Base-by-base conservation (phyloP, 495 filamentous ascomycete species). In the Penicillium cataractarum region DNA sequence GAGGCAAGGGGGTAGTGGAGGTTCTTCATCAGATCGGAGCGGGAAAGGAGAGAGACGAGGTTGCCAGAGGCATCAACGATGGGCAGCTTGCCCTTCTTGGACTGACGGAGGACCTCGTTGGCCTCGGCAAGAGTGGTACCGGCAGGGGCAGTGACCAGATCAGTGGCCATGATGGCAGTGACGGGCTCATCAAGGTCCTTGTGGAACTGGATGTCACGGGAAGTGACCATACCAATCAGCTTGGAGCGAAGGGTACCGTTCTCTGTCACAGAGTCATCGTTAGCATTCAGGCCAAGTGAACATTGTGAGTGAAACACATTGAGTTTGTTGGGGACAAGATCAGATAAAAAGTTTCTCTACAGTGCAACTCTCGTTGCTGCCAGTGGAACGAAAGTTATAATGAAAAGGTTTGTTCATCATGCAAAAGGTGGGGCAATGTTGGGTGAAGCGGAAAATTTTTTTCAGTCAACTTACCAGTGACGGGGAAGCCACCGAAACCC, bases 351-450 rank as follows among this genome's bases (percentile, higher is more conserved):
- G 77, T 70, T 79, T 85, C 75, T 93, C 92, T 91, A 83, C 92
- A 97, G 79, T 79, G 89, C 90, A 84, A 88, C 89, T 84, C 69
- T 79, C 85, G 83, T 84, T 86, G 91, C 87, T 89, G 82, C 42
- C 91, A 93, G 96, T 91, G 91, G 96, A 99, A 98, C 96, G 95
- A 99, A 99, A 99, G 95, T 99, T 97, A 97, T 89, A 79, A 83
- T 75, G 75, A 82, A 79, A 81, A 80, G 80, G 82, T 85, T 74
- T 77, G 84, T 86, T 93, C 92, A 96, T 96, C 81, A 85, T 80
- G 82, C 67, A 72, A 82, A n/a, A 71, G 46, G 9, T 60, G 37
- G 57, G 19, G 50, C 48, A 32, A 60, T 57, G 61, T 54, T 58
- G 65, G 39, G 55, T 50, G 31, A 57, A 51, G 64, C 64, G 64